phyloP scores from a whole-genome alignment of 2,329 filamentous ascomycete genomes.

The Pseudocercospora fuligena region DNA sequence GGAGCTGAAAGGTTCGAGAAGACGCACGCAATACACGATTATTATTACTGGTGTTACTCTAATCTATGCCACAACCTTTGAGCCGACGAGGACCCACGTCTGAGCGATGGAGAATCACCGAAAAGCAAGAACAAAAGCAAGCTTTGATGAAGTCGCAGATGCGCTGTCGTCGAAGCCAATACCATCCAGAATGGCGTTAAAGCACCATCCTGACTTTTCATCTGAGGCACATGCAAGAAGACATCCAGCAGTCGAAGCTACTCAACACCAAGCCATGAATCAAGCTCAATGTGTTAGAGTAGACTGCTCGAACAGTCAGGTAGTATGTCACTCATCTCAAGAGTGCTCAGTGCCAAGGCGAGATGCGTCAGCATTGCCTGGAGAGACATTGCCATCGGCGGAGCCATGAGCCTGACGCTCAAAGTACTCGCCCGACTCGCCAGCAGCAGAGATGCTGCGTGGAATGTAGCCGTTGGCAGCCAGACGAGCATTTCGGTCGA shows the following conservation, averaged over 20 bases:
- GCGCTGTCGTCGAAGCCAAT: neutral
- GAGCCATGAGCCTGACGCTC: neutral
- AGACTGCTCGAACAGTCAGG: neutral
- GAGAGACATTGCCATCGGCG: neutral
- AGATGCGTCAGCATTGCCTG: neutral
- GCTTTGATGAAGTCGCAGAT: neutral
- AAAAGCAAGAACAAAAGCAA: neutral
- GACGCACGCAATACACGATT: neutral
- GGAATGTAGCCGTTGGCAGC: neutral
- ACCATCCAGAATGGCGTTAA: neutral
- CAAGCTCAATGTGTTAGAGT: neutral
- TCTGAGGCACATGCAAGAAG: neutral
- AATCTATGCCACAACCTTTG: neutral
- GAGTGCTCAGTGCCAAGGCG: slow-evolving; percentile 4
- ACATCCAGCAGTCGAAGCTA: slow-evolving; percentile 13
- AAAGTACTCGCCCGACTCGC: slow-evolving; percentile 2
- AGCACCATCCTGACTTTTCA: neutral
- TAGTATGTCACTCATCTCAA: neutral
- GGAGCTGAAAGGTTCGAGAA: neutral
- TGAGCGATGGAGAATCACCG: neutral
- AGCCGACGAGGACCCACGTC: neutral
- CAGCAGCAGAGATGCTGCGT: slow-evolving; percentile 9
- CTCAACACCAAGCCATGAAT: slow-evolving; percentile 7
- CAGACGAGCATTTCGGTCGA: neutral
- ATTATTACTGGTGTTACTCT: neutral